Evolutionary conservation across 129 eudicot species (phyloP).

Genomic region (Centella asiatica): DNA sequence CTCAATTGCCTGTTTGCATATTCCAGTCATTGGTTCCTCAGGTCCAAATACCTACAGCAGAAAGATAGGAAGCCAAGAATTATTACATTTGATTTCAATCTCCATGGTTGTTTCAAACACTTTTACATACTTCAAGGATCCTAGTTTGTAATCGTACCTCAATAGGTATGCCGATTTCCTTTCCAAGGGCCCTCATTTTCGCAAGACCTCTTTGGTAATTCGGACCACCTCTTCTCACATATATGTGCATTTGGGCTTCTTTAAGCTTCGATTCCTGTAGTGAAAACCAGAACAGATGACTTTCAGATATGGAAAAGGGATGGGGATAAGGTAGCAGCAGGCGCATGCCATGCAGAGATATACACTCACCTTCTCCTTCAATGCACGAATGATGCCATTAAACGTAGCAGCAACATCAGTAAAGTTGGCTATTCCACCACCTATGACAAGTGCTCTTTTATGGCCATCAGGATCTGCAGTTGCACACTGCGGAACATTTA

Average conservation of each 20-base stretch:
- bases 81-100: too few species aligned
- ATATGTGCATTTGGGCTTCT: slow-evolving; percentile 87
- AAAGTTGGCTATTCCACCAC: slow-evolving; percentile 99
- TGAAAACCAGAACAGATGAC: neutral
- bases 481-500: slow-evolving; percentile 76
- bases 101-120: too few species aligned
- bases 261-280: slow-evolving; percentile 91
- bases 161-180: slow-evolving; percentile 90
- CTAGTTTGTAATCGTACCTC: slow-evolving; percentile 45
- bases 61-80: too few species aligned
- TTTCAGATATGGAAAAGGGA: neutral
- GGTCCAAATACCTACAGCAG: slow-evolving; percentile 72
- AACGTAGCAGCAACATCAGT: slow-evolving; percentile 99
- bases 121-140: neutral
- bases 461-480: slow-evolving; percentile 96
- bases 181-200: slow-evolving; percentile 82
- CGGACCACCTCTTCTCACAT: slow-evolving; percentile 99
- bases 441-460: slow-evolving; percentile 80
- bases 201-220: slow-evolving; percentile 96
- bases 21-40: slow-evolving; percentile 91
- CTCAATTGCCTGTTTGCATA: slow-evolving; percentile 93
- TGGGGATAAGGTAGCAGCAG: neutral
- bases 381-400: slow-evolving; percentile 92
- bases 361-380: slow-evolving; percentile 80
- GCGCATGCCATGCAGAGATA: neutral